Evolutionary conservation across 306 rosid species (phyloP).

Genomic region (Rosa chinensis): DNA sequence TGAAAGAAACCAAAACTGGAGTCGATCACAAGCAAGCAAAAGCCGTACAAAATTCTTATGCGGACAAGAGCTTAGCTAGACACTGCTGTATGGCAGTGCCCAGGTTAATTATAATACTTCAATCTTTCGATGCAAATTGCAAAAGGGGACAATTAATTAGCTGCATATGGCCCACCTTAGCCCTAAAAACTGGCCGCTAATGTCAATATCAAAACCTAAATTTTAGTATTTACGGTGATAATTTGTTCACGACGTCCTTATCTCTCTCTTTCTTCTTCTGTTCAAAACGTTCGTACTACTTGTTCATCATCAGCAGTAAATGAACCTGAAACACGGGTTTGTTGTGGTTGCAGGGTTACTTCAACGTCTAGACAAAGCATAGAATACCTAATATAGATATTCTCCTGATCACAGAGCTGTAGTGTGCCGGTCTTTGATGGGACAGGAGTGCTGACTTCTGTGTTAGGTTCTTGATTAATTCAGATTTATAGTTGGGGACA

Average conservation of each 20-base stretch:
- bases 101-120: not conserved
- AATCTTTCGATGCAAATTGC: not conserved
- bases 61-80: not conserved
- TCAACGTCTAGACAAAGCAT: not conserved
- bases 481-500: not conserved
- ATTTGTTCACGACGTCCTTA: not conserved
- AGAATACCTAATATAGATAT: not conserved
- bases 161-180: not conserved
- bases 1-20: not conserved
- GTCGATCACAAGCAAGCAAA: not conserved
- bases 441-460: not conserved
- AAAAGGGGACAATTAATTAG: not conserved
- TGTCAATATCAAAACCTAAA: conserved; percentile 13
- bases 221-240: not conserved
- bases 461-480: not conserved
- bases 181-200: conserved; percentile 13
- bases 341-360: not conserved
- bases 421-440: not conserved
- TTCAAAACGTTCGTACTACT: not conserved
- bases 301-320: not conserved
- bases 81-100: not conserved
- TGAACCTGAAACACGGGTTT: not conserved
- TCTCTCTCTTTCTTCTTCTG: not conserved
- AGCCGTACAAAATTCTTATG: not conserved
- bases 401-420: not conserved